These are phyloP conservation scores for Zoysia matrella DNA, from an alignment of 202 grass and related monocot species.

Conservation along the genomic window DNA sequence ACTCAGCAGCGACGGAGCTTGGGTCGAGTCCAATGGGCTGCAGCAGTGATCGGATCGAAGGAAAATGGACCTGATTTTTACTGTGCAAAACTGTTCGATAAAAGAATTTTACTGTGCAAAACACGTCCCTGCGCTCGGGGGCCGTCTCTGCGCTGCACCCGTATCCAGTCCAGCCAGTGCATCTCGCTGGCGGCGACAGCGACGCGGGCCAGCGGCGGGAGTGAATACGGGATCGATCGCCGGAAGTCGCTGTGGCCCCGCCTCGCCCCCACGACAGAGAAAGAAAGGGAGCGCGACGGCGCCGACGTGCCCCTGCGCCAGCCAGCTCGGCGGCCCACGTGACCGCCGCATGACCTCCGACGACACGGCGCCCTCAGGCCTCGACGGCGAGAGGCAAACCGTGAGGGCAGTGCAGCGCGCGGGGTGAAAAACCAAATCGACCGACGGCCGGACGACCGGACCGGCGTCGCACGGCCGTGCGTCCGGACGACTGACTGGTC, in stretches of 20 bases:
- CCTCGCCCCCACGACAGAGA: background rate
- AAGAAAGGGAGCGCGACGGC: background rate
- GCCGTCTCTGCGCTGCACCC: background rate
- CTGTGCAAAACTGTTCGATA: too few relatives aligned
- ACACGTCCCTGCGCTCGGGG: too few relatives aligned
- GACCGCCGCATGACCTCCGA: background rate
- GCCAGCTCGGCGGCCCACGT: background rate
- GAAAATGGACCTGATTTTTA: too few relatives aligned
- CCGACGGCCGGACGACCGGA: background rate
- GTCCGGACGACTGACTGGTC: background rate
- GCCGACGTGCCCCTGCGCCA: conserved; percentile 39
- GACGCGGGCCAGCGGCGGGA: background rate
- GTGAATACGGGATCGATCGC: conserved; percentile 12
- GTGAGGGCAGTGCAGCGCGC: background rate
- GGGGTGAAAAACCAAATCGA: background rate
- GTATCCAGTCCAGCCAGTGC: conserved; percentile 2
- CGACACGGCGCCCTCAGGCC: background rate
- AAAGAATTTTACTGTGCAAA: too few relatives aligned
- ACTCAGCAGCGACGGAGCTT: background rate
- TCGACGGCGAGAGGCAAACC: background rate
- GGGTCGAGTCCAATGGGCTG: too few relatives aligned
- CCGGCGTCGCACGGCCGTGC: background rate
- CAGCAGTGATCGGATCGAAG: too few relatives aligned
- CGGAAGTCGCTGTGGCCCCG: background rate
- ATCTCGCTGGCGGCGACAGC: conserved; percentile 46